Percentiles rank a stretch among this genome's conserved stretches.
These are phyloP conservation scores for Leccinum obscurum DNA, from an alignment of 768 basidiomycete genomes.

Conservation along the genomic window DNA sequence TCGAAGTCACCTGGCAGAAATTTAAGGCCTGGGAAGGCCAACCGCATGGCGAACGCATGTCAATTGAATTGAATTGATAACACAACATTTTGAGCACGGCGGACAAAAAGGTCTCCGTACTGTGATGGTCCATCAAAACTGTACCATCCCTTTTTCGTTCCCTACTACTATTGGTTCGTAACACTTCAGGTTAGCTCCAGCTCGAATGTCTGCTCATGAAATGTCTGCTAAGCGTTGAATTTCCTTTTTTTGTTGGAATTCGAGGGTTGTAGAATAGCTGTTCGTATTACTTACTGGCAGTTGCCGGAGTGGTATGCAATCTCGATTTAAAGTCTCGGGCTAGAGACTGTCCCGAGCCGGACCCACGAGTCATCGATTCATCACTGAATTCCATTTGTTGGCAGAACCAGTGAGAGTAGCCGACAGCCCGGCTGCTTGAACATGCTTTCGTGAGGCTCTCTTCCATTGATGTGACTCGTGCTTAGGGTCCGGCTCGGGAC, in stretches of 20 bases:
- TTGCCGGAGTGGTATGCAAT: too few species aligned
- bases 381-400: too few species aligned
- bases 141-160: background rate
- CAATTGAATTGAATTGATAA: background rate
- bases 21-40: conserved; percentile 1
- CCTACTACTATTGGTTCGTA: too few species aligned
- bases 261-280: background rate
- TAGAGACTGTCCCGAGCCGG: too few species aligned
- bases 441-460: background rate
- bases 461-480: too few species aligned
- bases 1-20: background rate
- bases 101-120: background rate
- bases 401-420: too few species aligned
- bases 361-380: too few species aligned
- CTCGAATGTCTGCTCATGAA: too few species aligned
- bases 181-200: too few species aligned
- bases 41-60: conserved; percentile 2
- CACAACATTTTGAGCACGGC: background rate
- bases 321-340: too few species aligned
- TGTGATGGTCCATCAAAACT: background rate
- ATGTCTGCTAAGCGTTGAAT: background rate
- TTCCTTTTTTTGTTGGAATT: background rate
- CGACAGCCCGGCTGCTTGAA: background rate
- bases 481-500: too few species aligned
- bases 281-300: too few species aligned